These are phyloP conservation scores for Nakazawaea pomicola DNA, from an alignment of 805 yeast species.

Conservation along the genomic window DNA sequence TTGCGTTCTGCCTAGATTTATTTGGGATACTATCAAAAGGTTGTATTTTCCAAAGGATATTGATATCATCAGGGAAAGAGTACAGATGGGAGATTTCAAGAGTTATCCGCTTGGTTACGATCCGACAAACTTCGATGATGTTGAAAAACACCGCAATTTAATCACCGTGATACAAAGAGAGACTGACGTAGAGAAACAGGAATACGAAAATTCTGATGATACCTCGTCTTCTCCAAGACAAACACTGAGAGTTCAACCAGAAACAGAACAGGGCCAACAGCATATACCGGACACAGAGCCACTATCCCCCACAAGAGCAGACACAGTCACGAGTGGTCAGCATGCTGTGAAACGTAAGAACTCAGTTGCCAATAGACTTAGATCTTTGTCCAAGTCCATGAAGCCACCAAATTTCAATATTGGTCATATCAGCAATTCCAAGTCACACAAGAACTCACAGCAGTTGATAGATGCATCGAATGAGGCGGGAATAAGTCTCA, in stretches of 20 bases:
- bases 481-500: slow-evolving; percentile 1
- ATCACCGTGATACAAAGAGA: background rate
- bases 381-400: slow-evolving; percentile 7
- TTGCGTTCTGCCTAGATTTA: slow-evolving; percentile 58
- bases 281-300: background rate
- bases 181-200: slow-evolving; percentile 1
- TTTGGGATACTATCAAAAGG: slow-evolving; percentile 41
- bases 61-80: slow-evolving; percentile 66
- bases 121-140: slow-evolving; percentile 40
- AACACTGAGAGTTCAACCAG: background rate
- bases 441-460: background rate
- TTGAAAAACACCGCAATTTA: slow-evolving; percentile 16
- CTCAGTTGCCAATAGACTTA: slow-evolving; percentile 6
- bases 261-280: background rate
- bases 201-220: slow-evolving; percentile 4
- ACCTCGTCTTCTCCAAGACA: background rate
- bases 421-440: background rate
- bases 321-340: too few relatives aligned
- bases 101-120: slow-evolving; percentile 46
- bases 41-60: slow-evolving; percentile 60
- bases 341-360: slow-evolving; percentile 1
- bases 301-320: too few relatives aligned
- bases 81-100: slow-evolving; percentile 45
- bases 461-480: background rate
- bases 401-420: slow-evolving; percentile 8